These are phyloP conservation scores for Hypoxylon subgilvum DNA, from an alignment of 495 filamentous ascomycete genomes.

Conservation along the genomic window DNA sequence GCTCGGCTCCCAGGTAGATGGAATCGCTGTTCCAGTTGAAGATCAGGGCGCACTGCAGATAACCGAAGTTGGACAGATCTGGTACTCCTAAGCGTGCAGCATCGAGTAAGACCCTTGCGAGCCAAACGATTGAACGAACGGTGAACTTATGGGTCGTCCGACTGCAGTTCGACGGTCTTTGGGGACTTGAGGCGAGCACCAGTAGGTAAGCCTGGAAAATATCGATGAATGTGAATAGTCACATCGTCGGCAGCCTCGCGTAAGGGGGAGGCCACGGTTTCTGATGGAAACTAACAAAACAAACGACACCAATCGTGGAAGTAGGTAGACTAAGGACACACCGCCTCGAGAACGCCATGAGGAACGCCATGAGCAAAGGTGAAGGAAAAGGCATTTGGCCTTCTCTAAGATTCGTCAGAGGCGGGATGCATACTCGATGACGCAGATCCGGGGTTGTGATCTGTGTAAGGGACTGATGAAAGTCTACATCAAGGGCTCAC, in stretches of 20 bases:
- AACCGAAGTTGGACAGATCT: constrained; percentile 47
- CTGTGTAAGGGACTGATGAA: not conserved
- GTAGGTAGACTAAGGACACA: too few species aligned
- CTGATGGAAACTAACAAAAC: too few species aligned
- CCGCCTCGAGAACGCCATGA: too few species aligned
- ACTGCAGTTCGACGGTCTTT: constrained; percentile 3
- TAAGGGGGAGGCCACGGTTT: too few species aligned
- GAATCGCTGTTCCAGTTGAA: constrained; percentile 41
- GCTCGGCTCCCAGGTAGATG: constrained; percentile 40
- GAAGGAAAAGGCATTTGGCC: not conserved
- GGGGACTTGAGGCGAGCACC: too few species aligned
- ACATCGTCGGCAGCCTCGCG: too few species aligned
- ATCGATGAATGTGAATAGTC: constrained; percentile 1
- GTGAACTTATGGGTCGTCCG: constrained; percentile 9
- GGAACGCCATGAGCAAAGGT: constrained; percentile 12
- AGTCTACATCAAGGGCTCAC: not conserved
- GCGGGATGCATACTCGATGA: constrained; percentile 8
- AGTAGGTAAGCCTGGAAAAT: not conserved
- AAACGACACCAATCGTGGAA: too few species aligned
- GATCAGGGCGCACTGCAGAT: constrained; percentile 45
- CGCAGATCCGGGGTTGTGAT: not conserved
- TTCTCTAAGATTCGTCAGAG: not conserved
- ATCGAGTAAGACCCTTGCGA: constrained; percentile 37
- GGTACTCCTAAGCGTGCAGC: constrained; percentile 40
- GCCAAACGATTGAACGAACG: constrained; percentile 28